phyloP scores from a whole-genome alignment of 2,329 filamentous ascomycete species.

The Blumeria graminis region DNA sequence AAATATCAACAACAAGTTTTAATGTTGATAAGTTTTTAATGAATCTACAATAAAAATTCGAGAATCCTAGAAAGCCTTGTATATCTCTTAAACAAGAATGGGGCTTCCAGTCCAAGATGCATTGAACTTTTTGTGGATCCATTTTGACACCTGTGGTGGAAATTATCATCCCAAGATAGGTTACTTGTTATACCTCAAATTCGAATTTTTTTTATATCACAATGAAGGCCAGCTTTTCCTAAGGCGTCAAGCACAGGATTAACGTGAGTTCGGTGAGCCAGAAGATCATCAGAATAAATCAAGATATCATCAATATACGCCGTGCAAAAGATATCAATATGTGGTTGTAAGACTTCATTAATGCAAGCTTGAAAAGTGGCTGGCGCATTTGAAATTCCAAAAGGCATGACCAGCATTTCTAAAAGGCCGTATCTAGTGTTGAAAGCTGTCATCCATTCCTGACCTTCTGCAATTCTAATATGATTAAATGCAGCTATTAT shows the following conservation, averaged over 20 bases:
- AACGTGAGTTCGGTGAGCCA: not conserved
- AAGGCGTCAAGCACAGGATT: too few species aligned
- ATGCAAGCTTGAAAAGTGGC: not conserved
- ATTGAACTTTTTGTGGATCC: conserved; percentile 2
- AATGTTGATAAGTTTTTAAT: conserved; percentile 1
- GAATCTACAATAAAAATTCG: conserved; percentile 5
- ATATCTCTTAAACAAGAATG: not conserved
- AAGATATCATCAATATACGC: not conserved
- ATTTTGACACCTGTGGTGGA: conserved; percentile 2
- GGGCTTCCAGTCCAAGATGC: conserved; percentile 1
- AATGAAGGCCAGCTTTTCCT: too few species aligned
- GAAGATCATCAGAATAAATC: not conserved
- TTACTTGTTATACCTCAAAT: too few species aligned
- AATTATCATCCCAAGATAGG: too few species aligned
- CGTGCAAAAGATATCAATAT: not conserved
- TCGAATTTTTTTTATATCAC: too few species aligned
- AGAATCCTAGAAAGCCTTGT: conserved; percentile 2
- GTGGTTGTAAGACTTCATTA: not conserved
- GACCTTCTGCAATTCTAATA: too few species aligned
- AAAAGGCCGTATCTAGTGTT: not conserved
- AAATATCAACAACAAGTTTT: too few species aligned
- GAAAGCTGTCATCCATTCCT: conserved; percentile 8
- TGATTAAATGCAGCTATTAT: too few species aligned
- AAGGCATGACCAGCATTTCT: conserved; percentile 1
- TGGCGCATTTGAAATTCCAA: not conserved